Base-by-base conservation (phyloP, 2,329 filamentous ascomycete species). In the Pleurostoma richardsiae region DNA sequence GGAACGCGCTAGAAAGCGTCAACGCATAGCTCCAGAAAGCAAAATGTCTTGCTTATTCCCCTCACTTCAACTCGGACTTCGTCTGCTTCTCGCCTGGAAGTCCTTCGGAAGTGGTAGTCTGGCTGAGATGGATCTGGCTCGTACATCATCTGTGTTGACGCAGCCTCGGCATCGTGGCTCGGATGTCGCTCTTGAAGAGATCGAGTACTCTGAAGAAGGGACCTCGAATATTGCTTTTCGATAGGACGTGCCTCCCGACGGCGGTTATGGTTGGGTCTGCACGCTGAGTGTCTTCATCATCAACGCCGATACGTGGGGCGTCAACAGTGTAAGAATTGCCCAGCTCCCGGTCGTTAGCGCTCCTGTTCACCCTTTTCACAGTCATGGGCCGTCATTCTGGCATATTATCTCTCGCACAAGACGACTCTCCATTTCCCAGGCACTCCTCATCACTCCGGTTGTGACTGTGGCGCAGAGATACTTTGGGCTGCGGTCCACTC, bases 371-470 rank as follows among this genome's bases (percentile, higher is more conserved):
- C 26, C 6, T 6, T 10, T 8, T 39, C 4, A 4, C 26, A 44
- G 54, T 69, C 72, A 3, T 83, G 65, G 56, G 76, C 71, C 5
- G 73, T 83, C 29, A 82, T 80, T 54, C 70, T 83, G 5, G 74
- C 76, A 0, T 66, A 77, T 53, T 85, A 81, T 55, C 69, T 83
- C 6, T 57, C 68, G 10, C 71, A 71, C 45, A 60, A 73, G 36
- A 68, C 68, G 76, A 0, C 68, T 85, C 1, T 76, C 70, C 31
- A 75, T 82, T 47, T 74, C 71, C 1, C 65, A 60, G 40, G 56
- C 61, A 3, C 59, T 70, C 40, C 49, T 71, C 4, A 54, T 70
- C 10, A 62, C 73, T 26, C 77, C 79, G 4, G 43, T 70, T 0
- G 57, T 59, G 3, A 59, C 60, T 0, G 49, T 61, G 19, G 46